These are phyloP conservation scores for Gymnopus androsaceus DNA, from an alignment of 1,284 basidiomycete genomes.

Conservation along the genomic window DNA sequence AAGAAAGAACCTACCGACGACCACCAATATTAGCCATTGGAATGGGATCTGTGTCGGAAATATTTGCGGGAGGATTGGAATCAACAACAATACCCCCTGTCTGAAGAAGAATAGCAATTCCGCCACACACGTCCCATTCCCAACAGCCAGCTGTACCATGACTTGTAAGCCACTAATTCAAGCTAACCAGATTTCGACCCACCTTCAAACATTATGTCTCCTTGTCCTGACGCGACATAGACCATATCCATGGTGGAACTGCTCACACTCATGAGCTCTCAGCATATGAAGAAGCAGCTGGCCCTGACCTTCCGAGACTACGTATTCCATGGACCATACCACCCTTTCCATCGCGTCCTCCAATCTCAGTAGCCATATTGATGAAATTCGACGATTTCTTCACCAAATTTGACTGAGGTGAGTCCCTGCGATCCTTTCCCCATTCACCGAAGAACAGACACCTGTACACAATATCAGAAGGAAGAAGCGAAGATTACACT, in stretches of 20 bases:
- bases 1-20: slow-evolving; percentile 14
- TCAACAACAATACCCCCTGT: slow-evolving; percentile 28
- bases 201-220: slow-evolving; percentile 10
- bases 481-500: neutral
- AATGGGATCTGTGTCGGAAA: slow-evolving; percentile 22
- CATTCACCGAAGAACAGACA: slow-evolving; percentile 29
- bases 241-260: slow-evolving; percentile 30
- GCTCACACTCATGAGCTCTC: too few relatives aligned
- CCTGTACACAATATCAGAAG: slow-evolving; percentile 7
- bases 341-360: slow-evolving; percentile 25
- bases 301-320: too few relatives aligned
- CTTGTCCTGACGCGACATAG: slow-evolving; percentile 26
- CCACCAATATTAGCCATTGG: slow-evolving; percentile 28
- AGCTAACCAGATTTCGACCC: too few relatives aligned
- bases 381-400: slow-evolving; percentile 28
- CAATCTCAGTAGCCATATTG: slow-evolving; percentile 29
- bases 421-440: slow-evolving; percentile 27
- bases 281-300: too few relatives aligned
- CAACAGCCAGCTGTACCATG: neutral
- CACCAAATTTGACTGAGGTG: slow-evolving; percentile 24
- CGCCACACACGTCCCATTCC: slow-evolving; percentile 26
- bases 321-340: slow-evolving; percentile 29
- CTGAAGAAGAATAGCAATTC: slow-evolving; percentile 27
- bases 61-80: slow-evolving; percentile 24
- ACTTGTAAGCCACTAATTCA: too few relatives aligned